phyloP scores from a whole-genome alignment of 2,329 filamentous ascomycete species.

The Fusarium ambrosium region DNA sequence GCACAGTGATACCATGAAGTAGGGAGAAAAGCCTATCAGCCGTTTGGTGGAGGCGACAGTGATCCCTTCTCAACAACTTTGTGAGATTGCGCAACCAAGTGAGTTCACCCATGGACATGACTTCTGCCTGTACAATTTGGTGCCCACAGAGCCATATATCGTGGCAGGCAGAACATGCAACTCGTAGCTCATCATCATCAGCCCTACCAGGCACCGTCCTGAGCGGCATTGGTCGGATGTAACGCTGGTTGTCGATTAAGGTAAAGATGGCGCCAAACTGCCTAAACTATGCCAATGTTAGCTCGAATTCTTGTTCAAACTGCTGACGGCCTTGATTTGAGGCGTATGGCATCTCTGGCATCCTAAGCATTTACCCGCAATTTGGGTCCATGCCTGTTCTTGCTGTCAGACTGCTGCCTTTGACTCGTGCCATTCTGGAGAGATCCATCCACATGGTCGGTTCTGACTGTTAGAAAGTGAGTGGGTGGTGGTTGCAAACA shows the following conservation, averaged over 20 bases:
- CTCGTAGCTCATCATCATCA: conserved; percentile 11
- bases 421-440: not conserved
- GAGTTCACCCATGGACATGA: not conserved
- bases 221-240: not conserved
- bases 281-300: not conserved
- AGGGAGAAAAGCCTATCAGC: not conserved
- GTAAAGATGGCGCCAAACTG: not conserved
- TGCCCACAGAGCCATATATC: not conserved
- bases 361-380: not conserved
- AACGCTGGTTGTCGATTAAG: not conserved
- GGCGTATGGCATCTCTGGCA: not conserved
- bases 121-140: not conserved
- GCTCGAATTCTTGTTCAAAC: not conserved
- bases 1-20: not conserved
- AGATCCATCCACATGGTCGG: not conserved
- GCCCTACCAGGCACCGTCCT: conserved; percentile 23
- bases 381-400: not conserved
- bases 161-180: not conserved
- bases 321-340: not conserved
- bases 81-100: not conserved
- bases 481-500: not conserved
- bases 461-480: not conserved
- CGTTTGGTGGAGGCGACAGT: not conserved
- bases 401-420: not conserved
- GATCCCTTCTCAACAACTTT: not conserved